These are phyloP conservation scores for Vitis hybrid DNA, from an alignment of 177 flowering plant species.

Conservation along the genomic window DNA sequence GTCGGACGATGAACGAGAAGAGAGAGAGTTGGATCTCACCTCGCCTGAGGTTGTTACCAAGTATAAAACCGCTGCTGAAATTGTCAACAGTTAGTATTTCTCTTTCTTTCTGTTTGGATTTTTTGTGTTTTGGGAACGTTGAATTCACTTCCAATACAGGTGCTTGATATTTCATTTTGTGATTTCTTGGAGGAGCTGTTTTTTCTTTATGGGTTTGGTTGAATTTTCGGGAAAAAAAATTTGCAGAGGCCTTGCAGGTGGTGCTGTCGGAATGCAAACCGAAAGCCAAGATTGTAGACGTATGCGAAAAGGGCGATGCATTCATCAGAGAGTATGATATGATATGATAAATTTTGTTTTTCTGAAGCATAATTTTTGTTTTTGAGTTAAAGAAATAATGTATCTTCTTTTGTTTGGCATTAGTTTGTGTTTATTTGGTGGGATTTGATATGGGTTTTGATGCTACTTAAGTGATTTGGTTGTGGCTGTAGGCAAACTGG, in stretches of 20 bases:
- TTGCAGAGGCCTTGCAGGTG: slow-evolving; percentile 88
- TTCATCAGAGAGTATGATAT: slow-evolving; percentile 76
- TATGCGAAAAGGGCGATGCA: slow-evolving; percentile 89
- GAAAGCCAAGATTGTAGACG: slow-evolving; percentile 75
- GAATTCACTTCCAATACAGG: not conserved
- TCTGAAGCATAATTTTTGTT: no score
- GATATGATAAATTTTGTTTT: not conserved
- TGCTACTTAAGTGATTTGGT: not conserved
- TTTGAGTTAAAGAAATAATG: no score
- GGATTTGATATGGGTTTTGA: no score
- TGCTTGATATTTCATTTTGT: not conserved
- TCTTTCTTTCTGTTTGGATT: not conserved
- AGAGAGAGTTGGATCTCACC: slow-evolving; percentile 93
- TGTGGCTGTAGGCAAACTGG: slow-evolving; percentile 65
- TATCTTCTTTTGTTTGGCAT: no score
- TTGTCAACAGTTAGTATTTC: slow-evolving; percentile 48
- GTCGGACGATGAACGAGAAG: slow-evolving; percentile 92
- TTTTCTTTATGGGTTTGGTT: no score
- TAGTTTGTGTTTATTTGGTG: no score
- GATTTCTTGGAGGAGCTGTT: no score
- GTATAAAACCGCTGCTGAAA: slow-evolving; percentile 95
- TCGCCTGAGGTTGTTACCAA: slow-evolving; percentile 93
- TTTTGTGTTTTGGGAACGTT: not conserved
- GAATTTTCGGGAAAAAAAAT: not conserved
- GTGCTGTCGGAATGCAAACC: slow-evolving; percentile 85